Evolutionary conservation across 805 yeast genomes (phyloP).

Genomic region (Myxozyma udenii): DNA sequence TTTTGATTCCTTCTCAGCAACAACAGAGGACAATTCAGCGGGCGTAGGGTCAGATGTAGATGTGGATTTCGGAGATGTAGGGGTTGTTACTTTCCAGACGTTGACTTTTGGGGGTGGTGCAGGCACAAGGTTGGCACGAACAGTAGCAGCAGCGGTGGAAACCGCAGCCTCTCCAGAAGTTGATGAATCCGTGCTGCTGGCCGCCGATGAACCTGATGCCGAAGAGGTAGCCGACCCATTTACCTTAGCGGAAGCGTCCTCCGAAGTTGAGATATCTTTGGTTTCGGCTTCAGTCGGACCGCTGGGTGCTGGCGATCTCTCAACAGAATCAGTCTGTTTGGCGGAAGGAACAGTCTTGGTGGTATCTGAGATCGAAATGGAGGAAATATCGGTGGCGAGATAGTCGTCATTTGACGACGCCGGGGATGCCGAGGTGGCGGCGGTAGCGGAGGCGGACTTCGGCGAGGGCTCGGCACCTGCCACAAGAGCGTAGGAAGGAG

Average conservation of each 20-base stretch:
- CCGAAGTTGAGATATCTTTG: not conserved
- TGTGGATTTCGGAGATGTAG: not conserved
- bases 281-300: not conserved
- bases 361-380: not conserved
- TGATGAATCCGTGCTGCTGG: constrained; percentile 15
- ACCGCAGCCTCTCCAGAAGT: constrained; percentile 20
- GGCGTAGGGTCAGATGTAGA: constrained; percentile 22
- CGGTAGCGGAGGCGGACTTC: constrained; percentile 23
- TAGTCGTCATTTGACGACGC: constrained; percentile 30
- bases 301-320: not conserved
- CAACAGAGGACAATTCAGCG: constrained; percentile 30
- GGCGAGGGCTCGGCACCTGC: constrained; percentile 33
- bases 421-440: constrained; percentile 30
- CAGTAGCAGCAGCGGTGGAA: constrained; percentile 31
- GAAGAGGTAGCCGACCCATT: constrained; percentile 2
- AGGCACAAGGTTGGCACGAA: constrained; percentile 46
- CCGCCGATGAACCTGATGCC: constrained; percentile 11
- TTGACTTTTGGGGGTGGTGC: constrained; percentile 63
- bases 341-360: not conserved
- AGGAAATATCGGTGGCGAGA: constrained; percentile 49
- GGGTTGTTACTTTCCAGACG: constrained; percentile 70
- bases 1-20: constrained; percentile 28
- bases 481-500: constrained; percentile 29
- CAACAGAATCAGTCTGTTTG: not conserved
- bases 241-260: not conserved